A percentile compares a stretch with the other conserved stretches of the same genome.
Evolutionary conservation across 768 basidiomycete genomes (phyloP).

Genomic region (Chalciporus pseudorubinellus): DNA sequence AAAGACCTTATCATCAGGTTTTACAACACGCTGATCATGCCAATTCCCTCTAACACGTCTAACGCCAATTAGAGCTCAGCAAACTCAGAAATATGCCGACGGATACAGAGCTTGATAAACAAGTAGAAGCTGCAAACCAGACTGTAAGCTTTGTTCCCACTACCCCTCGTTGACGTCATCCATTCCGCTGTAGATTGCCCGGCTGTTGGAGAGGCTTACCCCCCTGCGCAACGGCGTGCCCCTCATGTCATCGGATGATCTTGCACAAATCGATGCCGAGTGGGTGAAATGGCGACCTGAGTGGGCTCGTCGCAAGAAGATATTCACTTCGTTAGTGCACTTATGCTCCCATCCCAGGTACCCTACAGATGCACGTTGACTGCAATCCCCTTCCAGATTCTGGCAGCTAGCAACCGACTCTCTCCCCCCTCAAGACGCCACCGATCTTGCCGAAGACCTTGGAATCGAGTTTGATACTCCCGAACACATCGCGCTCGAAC

Average conservation of each 20-base stretch:
- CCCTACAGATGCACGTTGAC: slow-evolving; percentile 1
- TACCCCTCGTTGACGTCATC: slow-evolving; percentile 8
- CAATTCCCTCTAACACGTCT: slow-evolving; percentile 13
- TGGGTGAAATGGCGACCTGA: slow-evolving; percentile 80
- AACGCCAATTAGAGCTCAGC: slow-evolving; percentile 51
- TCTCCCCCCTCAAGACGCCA: slow-evolving; percentile 62
- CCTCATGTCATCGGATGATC: slow-evolving; percentile 68
- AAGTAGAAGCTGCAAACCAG: slow-evolving; percentile 48
- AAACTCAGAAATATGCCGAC: slow-evolving; percentile 67
- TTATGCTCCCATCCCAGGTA: not conserved
- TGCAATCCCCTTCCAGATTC: slow-evolving; percentile 47
- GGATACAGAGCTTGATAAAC: slow-evolving; percentile 57
- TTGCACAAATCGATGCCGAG: slow-evolving; percentile 64
- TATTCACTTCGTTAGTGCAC: slow-evolving; percentile 46
- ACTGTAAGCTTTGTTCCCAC: slow-evolving; percentile 43
- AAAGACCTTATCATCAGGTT: slow-evolving; percentile 40
- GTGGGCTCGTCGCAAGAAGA: slow-evolving; percentile 74
- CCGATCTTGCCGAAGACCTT: slow-evolving; percentile 69
- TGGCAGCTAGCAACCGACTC: slow-evolving; percentile 72
- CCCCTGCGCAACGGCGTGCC: slow-evolving; percentile 64
- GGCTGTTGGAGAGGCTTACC: slow-evolving; percentile 48
- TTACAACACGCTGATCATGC: not conserved
- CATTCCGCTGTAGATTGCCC: slow-evolving; percentile 42
- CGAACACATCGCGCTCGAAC: slow-evolving; percentile 69
- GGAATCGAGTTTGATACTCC: slow-evolving; percentile 76